These are phyloP conservation scores for Ceratobasidium sp. DNA, from an alignment of 1,284 basidiomycete genomes.

Conservation along the genomic window DNA sequence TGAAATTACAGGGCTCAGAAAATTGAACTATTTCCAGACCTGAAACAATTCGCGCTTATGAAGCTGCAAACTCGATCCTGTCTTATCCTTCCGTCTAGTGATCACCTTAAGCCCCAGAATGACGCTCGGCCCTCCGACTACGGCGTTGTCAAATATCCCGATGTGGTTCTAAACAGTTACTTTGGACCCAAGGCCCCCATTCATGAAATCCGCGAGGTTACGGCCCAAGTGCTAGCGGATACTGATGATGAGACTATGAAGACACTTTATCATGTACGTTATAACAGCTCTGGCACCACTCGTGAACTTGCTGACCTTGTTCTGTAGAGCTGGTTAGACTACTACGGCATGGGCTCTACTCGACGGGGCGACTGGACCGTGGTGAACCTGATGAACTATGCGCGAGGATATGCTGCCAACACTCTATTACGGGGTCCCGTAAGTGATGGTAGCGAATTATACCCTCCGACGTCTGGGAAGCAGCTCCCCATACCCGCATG, in stretches of 20 bases:
- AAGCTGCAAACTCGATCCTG: background rate
- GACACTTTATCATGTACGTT: conserved; percentile 2
- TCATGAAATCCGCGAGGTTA: background rate
- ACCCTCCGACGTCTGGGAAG: background rate
- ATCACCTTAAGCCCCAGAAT: background rate
- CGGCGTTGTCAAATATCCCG: conserved; percentile 9
- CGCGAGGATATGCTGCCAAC: conserved; percentile 11
- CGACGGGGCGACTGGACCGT: background rate
- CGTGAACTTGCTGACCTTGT: background rate
- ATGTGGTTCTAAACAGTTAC: background rate
- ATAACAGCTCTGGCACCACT: too few species aligned
- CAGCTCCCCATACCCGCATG: conserved; percentile 1
- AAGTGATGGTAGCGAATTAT: conserved; percentile 1
- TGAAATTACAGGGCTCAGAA: background rate
- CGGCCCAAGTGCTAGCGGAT: background rate
- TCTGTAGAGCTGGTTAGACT: conserved; percentile 7
- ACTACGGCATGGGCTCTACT: conserved; percentile 4
- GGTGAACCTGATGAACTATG: background rate
- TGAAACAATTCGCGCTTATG: conserved; percentile 11
- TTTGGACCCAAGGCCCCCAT: conserved; percentile 23
- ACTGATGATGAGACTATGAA: background rate
- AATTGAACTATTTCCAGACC: background rate
- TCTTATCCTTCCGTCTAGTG: conserved; percentile 4
- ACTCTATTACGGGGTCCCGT: background rate
- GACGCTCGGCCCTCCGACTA: background rate